Percentiles rank a stretch among this genome's conserved stretches.
Conservation (phyloP, 1,284 basidiomycete genomes). For the Ustilago shanxiensis region DNA sequence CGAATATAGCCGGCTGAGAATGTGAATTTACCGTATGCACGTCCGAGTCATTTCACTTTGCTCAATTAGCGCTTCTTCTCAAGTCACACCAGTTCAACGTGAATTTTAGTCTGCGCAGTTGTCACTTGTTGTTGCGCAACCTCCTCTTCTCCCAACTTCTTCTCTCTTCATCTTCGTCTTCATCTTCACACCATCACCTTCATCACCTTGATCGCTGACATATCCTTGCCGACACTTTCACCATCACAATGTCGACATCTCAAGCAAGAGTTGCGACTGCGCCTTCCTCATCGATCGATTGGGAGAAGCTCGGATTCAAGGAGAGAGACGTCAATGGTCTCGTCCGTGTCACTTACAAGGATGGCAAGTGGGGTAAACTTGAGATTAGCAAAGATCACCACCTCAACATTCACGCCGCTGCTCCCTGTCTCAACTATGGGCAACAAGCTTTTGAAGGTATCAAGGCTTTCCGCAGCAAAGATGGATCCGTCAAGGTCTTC, state of each 20-base stretch:
- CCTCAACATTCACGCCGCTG: constrained; percentile 66
- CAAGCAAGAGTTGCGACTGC: constrained; percentile 44
- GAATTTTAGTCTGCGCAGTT: neutral
- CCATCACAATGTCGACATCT: constrained; percentile 25
- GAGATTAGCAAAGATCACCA: constrained; percentile 63
- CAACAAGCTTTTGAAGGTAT: constrained; percentile 69
- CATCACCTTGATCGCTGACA: neutral
- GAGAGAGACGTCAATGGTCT: constrained; percentile 56
- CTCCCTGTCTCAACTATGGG: constrained; percentile 69
- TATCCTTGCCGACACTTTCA: too few relatives aligned
- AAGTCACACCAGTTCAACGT: constrained; percentile 1
- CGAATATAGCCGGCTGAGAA: neutral
- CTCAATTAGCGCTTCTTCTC: neutral
- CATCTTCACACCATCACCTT: neutral
- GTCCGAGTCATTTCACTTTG: constrained; percentile 29
- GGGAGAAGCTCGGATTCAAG: constrained; percentile 55
- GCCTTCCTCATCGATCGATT: constrained; percentile 44
- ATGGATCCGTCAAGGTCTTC: constrained; percentile 67
- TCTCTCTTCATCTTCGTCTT: too few relatives aligned
- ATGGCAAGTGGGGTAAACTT: constrained; percentile 62
- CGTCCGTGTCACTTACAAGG: constrained; percentile 49
- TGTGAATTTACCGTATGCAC: constrained; percentile 7
- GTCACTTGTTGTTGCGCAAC: neutral
- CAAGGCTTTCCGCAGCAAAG: constrained; percentile 65
- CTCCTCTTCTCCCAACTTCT: too few relatives aligned